Base-by-base conservation (phyloP, 1,139 yeast species). In the Pichia sp. region DNA sequence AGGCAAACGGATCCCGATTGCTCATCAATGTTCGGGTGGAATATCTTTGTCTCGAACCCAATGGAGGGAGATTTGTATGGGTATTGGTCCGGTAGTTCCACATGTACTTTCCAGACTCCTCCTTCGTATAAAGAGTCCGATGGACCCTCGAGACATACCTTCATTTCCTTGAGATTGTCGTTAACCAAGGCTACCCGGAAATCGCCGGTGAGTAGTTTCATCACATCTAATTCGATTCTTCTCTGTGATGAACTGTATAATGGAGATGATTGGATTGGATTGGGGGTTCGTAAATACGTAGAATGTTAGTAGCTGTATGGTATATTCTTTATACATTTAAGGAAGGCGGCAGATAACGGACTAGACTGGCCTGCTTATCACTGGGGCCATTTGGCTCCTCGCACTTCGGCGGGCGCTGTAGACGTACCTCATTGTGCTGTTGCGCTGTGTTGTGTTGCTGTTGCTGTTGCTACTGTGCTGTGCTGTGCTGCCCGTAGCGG, bases 51-150 rank as follows among this genome's bases (percentile, higher is more conserved):
- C 39, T 78, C 78, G 56, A 91, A 91, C 4, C 97, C 97, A 47
- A 91, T 87, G 13, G 96, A 86, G 12, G 98, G 98, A 9, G 95
- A 84, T 56, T 86, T 88, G 59, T 85, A 85, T 1, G 98, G 98
- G 52, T 91, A 91, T 56, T 84, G 94, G 54, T 86, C 95, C 3
- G 98, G 98, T 42, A 91, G 66, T 56, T 91, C 97, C 15, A 91
- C 97, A 51, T 88, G 84, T 27, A 91, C 69, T 55, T 82, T 80
- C 97, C 97, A 91, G 3, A 72, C 67, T 1, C 98, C 98, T 2
- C 85, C 87, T 47, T 81, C 85, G 58, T 87, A 91, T 2, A 96
- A 94, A 0, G 87, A 84, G 40, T 83, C 96, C 38, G 67, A 62
- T 1, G 98, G 98, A 0, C 98, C 98, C 40, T 72, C 71, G 56